Percentiles rank a stretch among this genome's conserved stretches.
Conservation (phyloP, 352 stramenopile genomes). For the Phytophthora litchii region DNA sequence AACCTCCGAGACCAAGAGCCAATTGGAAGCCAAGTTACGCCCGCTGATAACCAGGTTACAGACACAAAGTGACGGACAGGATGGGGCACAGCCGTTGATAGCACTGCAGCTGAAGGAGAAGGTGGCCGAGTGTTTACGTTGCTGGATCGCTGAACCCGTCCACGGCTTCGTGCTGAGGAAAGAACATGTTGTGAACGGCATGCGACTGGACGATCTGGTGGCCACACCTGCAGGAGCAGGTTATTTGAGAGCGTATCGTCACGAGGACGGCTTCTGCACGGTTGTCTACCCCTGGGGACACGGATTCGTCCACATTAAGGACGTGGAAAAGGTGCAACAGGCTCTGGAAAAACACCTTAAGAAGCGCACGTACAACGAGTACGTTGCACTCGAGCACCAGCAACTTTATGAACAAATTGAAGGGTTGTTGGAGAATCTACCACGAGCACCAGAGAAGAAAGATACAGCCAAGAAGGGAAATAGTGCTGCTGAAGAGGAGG, state of each 20-base stretch:
- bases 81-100: slow-evolving; percentile 36
- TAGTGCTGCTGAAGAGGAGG: slow-evolving; percentile 16
- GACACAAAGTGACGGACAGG: slow-evolving; percentile 9
- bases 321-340: slow-evolving; percentile 52
- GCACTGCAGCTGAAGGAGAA: slow-evolving; percentile 72
- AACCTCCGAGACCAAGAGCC: slow-evolving; percentile 35
- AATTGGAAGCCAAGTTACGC: slow-evolving; percentile 39
- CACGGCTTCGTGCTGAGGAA: slow-evolving; percentile 74
- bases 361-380: slow-evolving; percentile 58
- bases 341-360: slow-evolving; percentile 43
- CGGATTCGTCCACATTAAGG: slow-evolving; percentile 66
- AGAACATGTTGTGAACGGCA: slow-evolving; percentile 67
- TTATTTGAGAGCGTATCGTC: slow-evolving; percentile 65
- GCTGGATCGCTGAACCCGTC: slow-evolving; percentile 73
- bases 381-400: slow-evolving; percentile 68
- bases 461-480: slow-evolving; percentile 1
- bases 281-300: slow-evolving; percentile 79
- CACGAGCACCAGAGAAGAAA: slow-evolving; percentile 9
- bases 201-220: slow-evolving; percentile 69
- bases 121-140: slow-evolving; percentile 67
- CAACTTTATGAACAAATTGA: slow-evolving; percentile 75
- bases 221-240: slow-evolving; percentile 63
- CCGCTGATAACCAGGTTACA: slow-evolving; percentile 29
- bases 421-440: slow-evolving; percentile 56
- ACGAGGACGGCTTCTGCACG: slow-evolving; percentile 64